These are phyloP conservation scores for Tolypocladium ovalisporum DNA, from an alignment of 2,329 filamentous ascomycete genomes.

Conservation along the genomic window DNA sequence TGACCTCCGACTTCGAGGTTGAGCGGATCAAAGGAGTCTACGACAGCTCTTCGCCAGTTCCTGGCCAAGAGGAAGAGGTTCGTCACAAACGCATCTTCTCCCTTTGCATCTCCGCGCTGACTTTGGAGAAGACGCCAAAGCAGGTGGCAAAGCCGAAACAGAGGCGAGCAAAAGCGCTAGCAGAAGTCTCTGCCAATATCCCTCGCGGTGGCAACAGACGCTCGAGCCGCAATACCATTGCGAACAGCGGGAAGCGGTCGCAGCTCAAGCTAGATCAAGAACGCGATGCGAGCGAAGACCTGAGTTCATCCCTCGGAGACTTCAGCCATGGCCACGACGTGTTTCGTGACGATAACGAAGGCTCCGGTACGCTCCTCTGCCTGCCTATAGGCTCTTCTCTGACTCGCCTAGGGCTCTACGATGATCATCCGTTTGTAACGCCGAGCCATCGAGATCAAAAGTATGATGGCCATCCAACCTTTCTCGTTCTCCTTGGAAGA, in stretches of 20 bases:
- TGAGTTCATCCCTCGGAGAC: constrained; percentile 8
- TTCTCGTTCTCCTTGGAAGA: not conserved
- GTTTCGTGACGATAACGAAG: constrained; percentile 17
- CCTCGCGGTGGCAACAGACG: constrained; percentile 15
- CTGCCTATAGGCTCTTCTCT: constrained; percentile 4
- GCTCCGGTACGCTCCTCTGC: constrained; percentile 10
- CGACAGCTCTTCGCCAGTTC: constrained; percentile 40
- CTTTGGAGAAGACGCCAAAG: constrained; percentile 15
- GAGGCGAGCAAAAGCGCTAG: constrained; percentile 19
- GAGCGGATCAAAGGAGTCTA: constrained; percentile 48
- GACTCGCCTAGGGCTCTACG: constrained; percentile 12
- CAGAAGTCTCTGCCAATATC: constrained; percentile 23
- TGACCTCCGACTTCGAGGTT: constrained; percentile 39
- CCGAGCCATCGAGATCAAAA: constrained; percentile 12
- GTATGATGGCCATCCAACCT: constrained; percentile 6
- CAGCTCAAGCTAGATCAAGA: constrained; percentile 8
- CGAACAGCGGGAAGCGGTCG: constrained; percentile 8
- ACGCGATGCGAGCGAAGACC: constrained; percentile 5
- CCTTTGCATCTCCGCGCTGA: constrained; percentile 1
- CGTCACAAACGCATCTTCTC: constrained; percentile 7
- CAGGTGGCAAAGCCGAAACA: constrained; percentile 18
- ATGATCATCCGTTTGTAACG: constrained; percentile 10
- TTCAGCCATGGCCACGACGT: constrained; percentile 16
- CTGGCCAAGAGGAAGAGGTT: constrained; percentile 31
- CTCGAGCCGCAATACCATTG: constrained; percentile 8